These are phyloP conservation scores for maize (Zea mays) DNA, from an alignment of 176 grass and related monocot genomes.

Conservation along the genomic window Zm-B73-REFERENCE-NAM-5.0 NC_050096.1:260490001-260490500, in stretches of 20 bases:
- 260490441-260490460: neutral
- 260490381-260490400: neutral
- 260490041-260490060: no score
- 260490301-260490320: slow-evolving; percentile 12
- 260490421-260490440: slow-evolving; percentile 2
- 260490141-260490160: slow-evolving; percentile 39
- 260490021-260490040: no score
- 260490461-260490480: neutral
- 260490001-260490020: no score
- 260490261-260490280: slow-evolving; percentile 10
- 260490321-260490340: slow-evolving; percentile 15
- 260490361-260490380: slow-evolving; percentile 27
- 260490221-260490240: neutral
- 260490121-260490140: slow-evolving; percentile 27
- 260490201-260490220: no score
- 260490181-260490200: neutral
- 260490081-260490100: no score
- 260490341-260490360: neutral
- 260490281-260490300: slow-evolving; percentile 40
- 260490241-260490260: neutral
- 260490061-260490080: no score
- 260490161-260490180: slow-evolving; percentile 35
- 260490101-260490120: slow-evolving; percentile 35
- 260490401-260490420: neutral
- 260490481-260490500: neutral